phyloP scores from a whole-genome alignment of 1,284 basidiomycete genomes.

The Acaromyces ingoldii region DNA sequence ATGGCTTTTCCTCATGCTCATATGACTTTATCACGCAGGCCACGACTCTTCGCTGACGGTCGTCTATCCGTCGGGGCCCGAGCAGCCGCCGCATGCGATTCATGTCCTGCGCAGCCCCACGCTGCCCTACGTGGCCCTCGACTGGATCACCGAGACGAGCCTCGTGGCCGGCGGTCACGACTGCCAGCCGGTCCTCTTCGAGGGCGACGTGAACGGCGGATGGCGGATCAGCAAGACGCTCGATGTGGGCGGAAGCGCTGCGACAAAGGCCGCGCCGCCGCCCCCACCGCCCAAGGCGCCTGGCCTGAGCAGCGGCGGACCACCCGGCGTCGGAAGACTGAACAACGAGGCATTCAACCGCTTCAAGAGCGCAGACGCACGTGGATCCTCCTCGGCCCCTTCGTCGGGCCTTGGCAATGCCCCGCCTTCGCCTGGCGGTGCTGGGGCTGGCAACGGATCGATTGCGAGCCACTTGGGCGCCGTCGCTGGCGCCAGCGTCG shows the following conservation, averaged over 20 bases:
- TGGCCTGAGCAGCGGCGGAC: slow-evolving; percentile 36
- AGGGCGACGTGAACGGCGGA: slow-evolving; percentile 31
- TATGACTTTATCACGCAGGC: background rate
- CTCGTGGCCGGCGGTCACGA: slow-evolving; percentile 89
- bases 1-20: background rate
- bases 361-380: slow-evolving; percentile 86
- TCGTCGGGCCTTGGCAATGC: background rate
- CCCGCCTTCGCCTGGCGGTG: background rate
- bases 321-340: slow-evolving; percentile 67
- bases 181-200: slow-evolving; percentile 74
- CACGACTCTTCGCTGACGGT: slow-evolving; percentile 49
- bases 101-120: slow-evolving; percentile 45
- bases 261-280: slow-evolving; percentile 31
- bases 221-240: slow-evolving; percentile 42
- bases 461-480: slow-evolving; percentile 63
- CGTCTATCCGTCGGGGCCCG: slow-evolving; percentile 42
- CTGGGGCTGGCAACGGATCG: slow-evolving; percentile 44
- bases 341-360: slow-evolving; percentile 93
- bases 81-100: slow-evolving; percentile 38
- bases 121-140: slow-evolving; percentile 49
- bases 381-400: slow-evolving; percentile 58
- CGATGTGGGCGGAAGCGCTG: slow-evolving; percentile 28
- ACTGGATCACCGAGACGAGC: slow-evolving; percentile 69
- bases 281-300: slow-evolving; percentile 43
- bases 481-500: slow-evolving; percentile 59